Percentiles rank a stretch among this genome's conserved stretches.
phyloP scores from a whole-genome alignment of 139 green algal genomes.

The Chlorella sp. region DNA sequence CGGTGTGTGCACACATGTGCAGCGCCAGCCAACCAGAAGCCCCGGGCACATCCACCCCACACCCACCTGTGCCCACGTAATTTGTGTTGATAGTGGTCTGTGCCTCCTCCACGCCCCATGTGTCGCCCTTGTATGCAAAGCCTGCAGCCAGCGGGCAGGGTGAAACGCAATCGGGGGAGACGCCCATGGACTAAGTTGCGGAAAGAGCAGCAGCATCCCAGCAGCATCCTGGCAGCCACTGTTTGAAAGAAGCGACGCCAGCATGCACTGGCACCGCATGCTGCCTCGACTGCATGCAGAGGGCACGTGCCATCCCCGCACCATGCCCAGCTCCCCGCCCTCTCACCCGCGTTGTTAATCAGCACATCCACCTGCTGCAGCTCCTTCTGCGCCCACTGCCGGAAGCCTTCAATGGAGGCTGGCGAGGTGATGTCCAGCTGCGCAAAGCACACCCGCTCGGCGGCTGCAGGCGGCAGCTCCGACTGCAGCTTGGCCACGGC shows the following conservation, averaged over 20 bases:
- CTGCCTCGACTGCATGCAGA: too few species aligned
- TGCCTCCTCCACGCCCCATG: constrained; percentile 73
- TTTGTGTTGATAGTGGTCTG: constrained; percentile 59
- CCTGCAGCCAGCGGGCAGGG: constrained; percentile 37
- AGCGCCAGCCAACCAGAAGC: too few species aligned
- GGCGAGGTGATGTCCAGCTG: constrained; percentile 36
- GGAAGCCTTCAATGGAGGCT: constrained; percentile 60
- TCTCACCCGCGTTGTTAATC: constrained; percentile 54
- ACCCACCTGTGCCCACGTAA: constrained; percentile 52
- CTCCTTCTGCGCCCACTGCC: constrained; percentile 48
- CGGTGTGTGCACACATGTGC: too few species aligned
- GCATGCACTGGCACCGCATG: not conserved
- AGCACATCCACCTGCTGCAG: constrained; percentile 56
- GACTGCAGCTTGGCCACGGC: constrained; percentile 51
- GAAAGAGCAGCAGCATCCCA: too few species aligned
- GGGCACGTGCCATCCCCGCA: too few species aligned
- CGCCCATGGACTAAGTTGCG: too few species aligned
- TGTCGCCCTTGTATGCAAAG: constrained; percentile 79
- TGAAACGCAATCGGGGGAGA: too few species aligned
- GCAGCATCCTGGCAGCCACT: too few species aligned
- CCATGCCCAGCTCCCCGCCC: too few species aligned
- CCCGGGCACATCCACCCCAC: too few species aligned
- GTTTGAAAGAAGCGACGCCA: not conserved
- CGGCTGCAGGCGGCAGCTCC: not conserved
- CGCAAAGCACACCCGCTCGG: not conserved